Conservation (phyloP, 345 rosid genomes). For the Eucalyptus curtisii region DNA sequence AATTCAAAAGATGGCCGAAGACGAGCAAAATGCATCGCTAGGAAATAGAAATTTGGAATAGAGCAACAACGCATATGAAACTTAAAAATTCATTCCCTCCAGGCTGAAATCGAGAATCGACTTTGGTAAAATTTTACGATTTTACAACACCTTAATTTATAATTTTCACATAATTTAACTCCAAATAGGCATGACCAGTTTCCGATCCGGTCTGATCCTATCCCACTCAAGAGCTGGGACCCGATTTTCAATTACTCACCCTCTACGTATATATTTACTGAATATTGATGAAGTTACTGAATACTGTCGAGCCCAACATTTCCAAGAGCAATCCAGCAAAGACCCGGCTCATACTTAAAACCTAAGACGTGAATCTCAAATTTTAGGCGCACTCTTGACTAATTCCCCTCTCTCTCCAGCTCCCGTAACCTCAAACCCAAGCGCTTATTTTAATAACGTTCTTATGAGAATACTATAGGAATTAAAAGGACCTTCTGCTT, state of each 20-base stretch:
- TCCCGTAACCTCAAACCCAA: neutral
- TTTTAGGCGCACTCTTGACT: neutral
- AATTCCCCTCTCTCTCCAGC: neutral
- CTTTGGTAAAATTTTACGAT: accelerated
- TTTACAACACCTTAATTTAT: accelerated
- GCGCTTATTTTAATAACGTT: neutral
- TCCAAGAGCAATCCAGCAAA: neutral
- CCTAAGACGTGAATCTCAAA: neutral
- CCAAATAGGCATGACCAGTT: too few species aligned
- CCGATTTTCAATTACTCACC: neutral
- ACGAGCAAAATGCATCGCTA: too few species aligned
- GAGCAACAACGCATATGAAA: accelerated
- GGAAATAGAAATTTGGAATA: neutral
- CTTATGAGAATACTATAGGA: neutral
- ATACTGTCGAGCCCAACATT: neutral
- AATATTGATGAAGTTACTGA: neutral
- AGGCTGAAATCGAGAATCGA: accelerated
- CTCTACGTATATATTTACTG: neutral
- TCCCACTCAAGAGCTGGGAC: too few species aligned
- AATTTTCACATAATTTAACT: neutral
- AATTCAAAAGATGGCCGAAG: neutral
- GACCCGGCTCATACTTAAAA: neutral
- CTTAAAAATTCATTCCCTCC: neutral
- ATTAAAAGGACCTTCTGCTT: neutral
- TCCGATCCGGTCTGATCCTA: accelerated